Evolutionary conservation across 768 basidiomycete species (phyloP).

Genomic region (Mycena filopes): DNA sequence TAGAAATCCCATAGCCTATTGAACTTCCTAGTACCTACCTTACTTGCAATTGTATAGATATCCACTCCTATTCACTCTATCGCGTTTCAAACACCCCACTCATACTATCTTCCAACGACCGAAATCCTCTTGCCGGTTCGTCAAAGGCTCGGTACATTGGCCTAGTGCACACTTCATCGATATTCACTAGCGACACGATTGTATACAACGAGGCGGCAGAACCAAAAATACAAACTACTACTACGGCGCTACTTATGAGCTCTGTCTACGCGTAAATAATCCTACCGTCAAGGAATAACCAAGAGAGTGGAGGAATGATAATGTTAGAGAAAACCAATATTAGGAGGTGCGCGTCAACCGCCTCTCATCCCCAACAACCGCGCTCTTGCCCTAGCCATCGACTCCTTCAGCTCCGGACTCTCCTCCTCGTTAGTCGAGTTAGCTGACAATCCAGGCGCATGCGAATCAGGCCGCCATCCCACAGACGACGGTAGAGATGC

Average conservation of each 20-base stretch:
- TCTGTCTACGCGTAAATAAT: slow-evolving; percentile 18
- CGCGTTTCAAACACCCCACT: no score
- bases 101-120: no score
- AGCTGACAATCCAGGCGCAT: slow-evolving; percentile 39
- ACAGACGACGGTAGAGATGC: slow-evolving; percentile 36
- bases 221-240: slow-evolving; percentile 17
- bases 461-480: slow-evolving; percentile 28
- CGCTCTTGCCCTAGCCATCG: slow-evolving; percentile 76
- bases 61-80: no score
- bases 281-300: slow-evolving; percentile 17
- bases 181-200: no score
- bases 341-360: slow-evolving; percentile 15
- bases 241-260: slow-evolving; percentile 23
- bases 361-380: slow-evolving; percentile 40
- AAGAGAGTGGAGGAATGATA: slow-evolving; percentile 9
- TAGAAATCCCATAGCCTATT: no score
- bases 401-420: slow-evolving; percentile 74
- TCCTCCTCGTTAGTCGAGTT: slow-evolving; percentile 62
- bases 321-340: slow-evolving; percentile 12
- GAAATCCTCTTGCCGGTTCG: no score
- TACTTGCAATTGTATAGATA: no score
- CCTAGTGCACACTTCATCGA: no score
- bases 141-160: no score
- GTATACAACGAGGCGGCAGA: no score
- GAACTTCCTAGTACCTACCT: no score